Percentiles rank a stretch among this genome's conserved stretches.
phyloP scores from a whole-genome alignment of 2,329 filamentous ascomycete genomes.

The Paramyrothecium roridum region DNA sequence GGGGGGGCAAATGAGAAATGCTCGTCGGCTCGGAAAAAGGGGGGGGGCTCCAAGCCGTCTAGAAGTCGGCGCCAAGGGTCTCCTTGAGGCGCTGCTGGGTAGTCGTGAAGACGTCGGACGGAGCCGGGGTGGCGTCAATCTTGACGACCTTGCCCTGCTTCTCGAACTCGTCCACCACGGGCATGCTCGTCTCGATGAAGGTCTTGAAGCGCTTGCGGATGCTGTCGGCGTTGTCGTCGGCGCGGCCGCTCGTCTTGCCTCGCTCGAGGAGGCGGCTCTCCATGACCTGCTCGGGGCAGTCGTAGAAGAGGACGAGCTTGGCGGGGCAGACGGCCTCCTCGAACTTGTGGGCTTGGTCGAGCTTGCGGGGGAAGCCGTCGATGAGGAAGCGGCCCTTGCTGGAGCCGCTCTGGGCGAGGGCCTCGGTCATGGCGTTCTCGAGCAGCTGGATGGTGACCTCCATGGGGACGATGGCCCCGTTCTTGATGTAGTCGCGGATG shows the following conservation, averaged over 20 bases:
- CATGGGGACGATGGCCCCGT: conserved; percentile 97
- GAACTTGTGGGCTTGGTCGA: conserved; percentile 94
- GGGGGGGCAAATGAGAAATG: no score
- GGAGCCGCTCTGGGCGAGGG: conserved; percentile 49
- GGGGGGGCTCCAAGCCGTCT: conserved; percentile 1
- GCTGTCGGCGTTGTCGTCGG: conserved; percentile 91
- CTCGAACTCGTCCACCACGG: conserved; percentile 84
- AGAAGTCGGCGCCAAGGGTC: conserved; percentile 40
- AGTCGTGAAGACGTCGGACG: conserved; percentile 58
- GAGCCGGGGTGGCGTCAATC: conserved; percentile 66
- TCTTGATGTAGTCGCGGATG: conserved; percentile 90
- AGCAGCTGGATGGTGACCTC: conserved; percentile 92
- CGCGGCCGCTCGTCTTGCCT: conserved; percentile 86
- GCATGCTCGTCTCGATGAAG: conserved; percentile 96
- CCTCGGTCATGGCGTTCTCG: conserved; percentile 84
- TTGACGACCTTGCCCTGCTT: conserved; percentile 75
- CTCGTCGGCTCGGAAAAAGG: neutral
- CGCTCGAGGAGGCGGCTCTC: conserved; percentile 78
- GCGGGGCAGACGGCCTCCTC: conserved; percentile 84
- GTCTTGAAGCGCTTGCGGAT: conserved; percentile 96
- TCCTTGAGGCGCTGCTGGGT: conserved; percentile 49
- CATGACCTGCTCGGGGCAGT: conserved; percentile 90
- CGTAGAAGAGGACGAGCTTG: conserved; percentile 86
- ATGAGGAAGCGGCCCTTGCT: conserved; percentile 70
- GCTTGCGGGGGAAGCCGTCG: conserved; percentile 88